These are phyloP conservation scores for Leccinum broughii DNA, from an alignment of 768 basidiomycete genomes.

Conservation along the genomic window DNA sequence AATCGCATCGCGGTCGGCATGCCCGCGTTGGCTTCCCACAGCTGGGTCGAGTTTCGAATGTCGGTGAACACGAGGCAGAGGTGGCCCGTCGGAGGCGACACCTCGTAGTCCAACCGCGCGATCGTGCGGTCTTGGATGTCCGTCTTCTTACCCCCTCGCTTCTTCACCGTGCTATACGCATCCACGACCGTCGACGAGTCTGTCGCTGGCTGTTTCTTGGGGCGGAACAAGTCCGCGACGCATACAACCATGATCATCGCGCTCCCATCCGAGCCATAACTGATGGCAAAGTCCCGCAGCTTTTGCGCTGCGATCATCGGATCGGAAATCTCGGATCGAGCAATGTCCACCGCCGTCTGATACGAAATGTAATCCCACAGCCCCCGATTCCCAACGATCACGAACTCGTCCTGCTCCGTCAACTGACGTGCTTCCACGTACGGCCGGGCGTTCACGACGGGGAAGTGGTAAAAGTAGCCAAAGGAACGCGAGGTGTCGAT, in stretches of 20 bases:
- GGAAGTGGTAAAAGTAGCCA: conserved; percentile 88
- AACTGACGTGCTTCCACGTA: conserved; percentile 70
- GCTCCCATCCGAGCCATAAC: conserved; percentile 90
- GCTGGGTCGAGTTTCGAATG: conserved; percentile 92
- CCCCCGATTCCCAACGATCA: conserved; percentile 92
- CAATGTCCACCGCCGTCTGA: conserved; percentile 96
- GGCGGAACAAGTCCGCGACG: conserved; percentile 74
- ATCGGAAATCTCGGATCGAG: conserved; percentile 64
- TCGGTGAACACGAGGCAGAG: conserved; percentile 97
- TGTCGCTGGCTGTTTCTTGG: conserved; percentile 41
- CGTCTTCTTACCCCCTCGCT: conserved; percentile 42
- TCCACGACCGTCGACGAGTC: conserved; percentile 41
- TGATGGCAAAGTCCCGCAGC: conserved; percentile 93
- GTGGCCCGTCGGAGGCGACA: conserved; percentile 82
- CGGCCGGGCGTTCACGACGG: conserved; percentile 88
- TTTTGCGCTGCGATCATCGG: conserved; percentile 96
- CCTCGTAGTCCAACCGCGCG: conserved; percentile 70
- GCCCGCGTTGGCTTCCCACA: conserved; percentile 95
- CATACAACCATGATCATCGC: conserved; percentile 98
- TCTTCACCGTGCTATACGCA: conserved; percentile 29
- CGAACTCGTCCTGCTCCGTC: conserved; percentile 87
- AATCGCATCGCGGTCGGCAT: conserved; percentile 93
- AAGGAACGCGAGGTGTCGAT: conserved; percentile 91
- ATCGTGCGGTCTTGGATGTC: conserved; percentile 59
- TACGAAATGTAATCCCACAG: conserved; percentile 94